Evolutionary conservation across 1,284 basidiomycete genomes (phyloP).

Genomic region (Veloboletus limbatus): DNA sequence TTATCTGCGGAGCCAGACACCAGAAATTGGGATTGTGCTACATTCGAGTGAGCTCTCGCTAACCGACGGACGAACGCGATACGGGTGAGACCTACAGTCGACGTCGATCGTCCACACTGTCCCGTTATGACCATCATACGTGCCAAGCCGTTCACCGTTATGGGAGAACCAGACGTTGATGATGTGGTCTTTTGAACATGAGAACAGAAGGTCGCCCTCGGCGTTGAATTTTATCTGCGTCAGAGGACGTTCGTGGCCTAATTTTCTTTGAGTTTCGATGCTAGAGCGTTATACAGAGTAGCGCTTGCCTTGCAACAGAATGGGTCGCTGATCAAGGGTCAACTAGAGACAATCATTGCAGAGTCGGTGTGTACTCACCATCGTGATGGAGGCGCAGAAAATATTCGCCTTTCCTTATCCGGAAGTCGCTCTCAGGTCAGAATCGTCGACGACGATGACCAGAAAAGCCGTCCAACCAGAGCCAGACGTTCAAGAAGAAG

Average conservation of each 20-base stretch:
- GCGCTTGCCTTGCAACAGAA: conserved; percentile 30
- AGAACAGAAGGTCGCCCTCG: conserved; percentile 95
- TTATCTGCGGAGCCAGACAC: conserved; percentile 92
- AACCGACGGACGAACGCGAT: not conserved
- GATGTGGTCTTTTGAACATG: conserved; percentile 92
- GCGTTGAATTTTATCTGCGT: conserved; percentile 97
- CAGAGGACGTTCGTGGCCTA: conserved; percentile 96
- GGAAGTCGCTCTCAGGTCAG: conserved; percentile 8
- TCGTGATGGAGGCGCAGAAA: no score
- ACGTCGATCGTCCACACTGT: conserved; percentile 96
- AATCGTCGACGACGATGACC: not conserved
- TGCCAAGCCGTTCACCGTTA: conserved; percentile 96
- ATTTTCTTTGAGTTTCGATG: conserved; percentile 6
- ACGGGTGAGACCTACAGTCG: conserved; percentile 71
- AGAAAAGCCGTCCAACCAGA: conserved; percentile 8
- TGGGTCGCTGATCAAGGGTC: conserved; percentile 24
- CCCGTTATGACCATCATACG: conserved; percentile 96
- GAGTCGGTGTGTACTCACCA: conserved; percentile 15
- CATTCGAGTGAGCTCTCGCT: not conserved
- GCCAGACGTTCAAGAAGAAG: conserved; percentile 35
- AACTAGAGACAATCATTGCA: not conserved
- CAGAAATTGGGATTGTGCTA: conserved; percentile 83
- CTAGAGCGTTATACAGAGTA: conserved; percentile 2
- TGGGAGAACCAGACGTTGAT: conserved; percentile 99
- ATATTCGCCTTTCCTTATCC: conserved; percentile 28